These are phyloP conservation scores for Thielaviopsis populi DNA, from an alignment of 2,329 filamentous ascomycete species.

Conservation along the genomic window DNA sequence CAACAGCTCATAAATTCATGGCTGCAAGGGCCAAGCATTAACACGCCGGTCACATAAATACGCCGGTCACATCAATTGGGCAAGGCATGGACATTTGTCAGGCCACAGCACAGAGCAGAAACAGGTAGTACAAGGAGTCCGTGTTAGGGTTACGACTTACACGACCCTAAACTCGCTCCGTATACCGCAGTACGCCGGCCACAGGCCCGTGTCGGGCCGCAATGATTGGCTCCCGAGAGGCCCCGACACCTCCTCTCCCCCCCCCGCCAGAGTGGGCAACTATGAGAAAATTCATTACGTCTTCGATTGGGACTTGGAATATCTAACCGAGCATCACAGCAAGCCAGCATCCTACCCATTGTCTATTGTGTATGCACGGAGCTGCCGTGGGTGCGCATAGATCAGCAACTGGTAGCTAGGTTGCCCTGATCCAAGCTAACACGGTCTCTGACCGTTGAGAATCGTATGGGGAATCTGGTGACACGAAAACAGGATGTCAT, in stretches of 20 bases:
- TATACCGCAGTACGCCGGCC: not conserved
- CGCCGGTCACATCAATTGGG: no score
- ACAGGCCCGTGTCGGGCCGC: not conserved
- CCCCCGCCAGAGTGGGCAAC: not conserved
- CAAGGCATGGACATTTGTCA: no score
- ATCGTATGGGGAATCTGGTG: not conserved
- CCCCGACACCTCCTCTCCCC: not conserved
- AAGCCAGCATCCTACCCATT: not conserved
- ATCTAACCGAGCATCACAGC: not conserved
- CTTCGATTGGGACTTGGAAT: not conserved
- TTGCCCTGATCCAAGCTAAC: not conserved
- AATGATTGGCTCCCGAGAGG: not conserved
- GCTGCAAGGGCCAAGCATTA: no score
- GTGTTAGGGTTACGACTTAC: not conserved
- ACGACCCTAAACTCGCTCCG: not conserved
- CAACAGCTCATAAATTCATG: no score
- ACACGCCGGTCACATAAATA: no score
- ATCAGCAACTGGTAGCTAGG: not conserved
- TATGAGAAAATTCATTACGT: not conserved
- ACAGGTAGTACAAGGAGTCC: no score
- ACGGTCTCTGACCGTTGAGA: no score
- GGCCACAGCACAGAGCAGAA: no score
- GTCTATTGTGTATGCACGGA: not conserved
- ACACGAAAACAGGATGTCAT: not conserved
- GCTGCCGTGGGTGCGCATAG: not conserved